Conservation (phyloP, 2,329 filamentous ascomycete genomes). For the Penicillium nordicum region DNA sequence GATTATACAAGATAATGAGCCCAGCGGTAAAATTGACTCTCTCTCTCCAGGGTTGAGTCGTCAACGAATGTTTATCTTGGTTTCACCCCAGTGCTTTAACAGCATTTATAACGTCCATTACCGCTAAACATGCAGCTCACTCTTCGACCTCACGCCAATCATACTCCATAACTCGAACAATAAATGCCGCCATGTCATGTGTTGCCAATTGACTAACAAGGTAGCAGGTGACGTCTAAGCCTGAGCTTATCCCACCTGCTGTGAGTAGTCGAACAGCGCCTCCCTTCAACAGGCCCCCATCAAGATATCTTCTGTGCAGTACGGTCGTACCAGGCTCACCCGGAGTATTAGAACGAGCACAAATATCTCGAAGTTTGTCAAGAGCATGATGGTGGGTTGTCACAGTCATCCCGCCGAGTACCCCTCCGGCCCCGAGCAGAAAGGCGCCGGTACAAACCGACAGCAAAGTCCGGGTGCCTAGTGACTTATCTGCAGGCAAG, state of each 20-base stretch:
- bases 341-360: constrained; percentile 10
- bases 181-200: constrained; percentile 71
- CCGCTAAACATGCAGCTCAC: background rate
- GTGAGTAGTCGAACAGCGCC: constrained; percentile 71
- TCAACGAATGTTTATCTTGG: background rate
- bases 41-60: background rate
- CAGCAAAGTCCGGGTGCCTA: constrained; percentile 32
- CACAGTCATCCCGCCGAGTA: constrained; percentile 33
- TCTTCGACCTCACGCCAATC: constrained; percentile 58
- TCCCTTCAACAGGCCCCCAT: constrained; percentile 16
- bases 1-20: background rate
- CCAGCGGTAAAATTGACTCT: no score
- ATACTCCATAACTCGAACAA: constrained; percentile 73
- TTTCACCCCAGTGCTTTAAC: background rate
- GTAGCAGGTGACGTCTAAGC: constrained; percentile 80
- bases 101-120: background rate
- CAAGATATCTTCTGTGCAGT: constrained; percentile 20
- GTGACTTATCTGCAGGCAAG: constrained; percentile 19
- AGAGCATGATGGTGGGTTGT: constrained; percentile 40
- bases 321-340: constrained; percentile 8
- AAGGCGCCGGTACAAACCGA: constrained; percentile 43
- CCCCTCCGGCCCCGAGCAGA: constrained; percentile 37
- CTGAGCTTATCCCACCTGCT: constrained; percentile 71
- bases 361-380: constrained; percentile 23
- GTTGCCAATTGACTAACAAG: constrained; percentile 79